Evolutionary conservation across 176 grass and related monocot species (phyloP).

Genomic region (Raddia guianensis): DNA sequence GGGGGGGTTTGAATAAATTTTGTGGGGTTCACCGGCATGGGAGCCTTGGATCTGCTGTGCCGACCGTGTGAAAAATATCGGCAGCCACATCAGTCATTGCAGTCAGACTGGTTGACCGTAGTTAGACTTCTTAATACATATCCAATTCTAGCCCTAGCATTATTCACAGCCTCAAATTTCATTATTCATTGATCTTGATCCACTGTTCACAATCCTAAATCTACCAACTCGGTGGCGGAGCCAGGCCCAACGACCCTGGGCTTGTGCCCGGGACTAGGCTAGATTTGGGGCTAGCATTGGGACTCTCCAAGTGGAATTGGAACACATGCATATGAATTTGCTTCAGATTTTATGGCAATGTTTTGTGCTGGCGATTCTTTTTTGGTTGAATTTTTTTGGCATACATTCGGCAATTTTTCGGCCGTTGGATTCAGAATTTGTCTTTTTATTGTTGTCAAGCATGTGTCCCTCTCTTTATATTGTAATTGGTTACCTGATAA

Average conservation of each 20-base stretch:
- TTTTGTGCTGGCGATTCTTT: not conserved
- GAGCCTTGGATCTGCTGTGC: not conserved
- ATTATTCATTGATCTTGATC: no score
- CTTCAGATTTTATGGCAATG: not conserved
- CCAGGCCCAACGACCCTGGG: no score
- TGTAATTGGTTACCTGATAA: not conserved
- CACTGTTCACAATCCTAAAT: no score
- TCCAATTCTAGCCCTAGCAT: no score
- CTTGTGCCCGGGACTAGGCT: no score
- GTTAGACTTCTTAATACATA: no score
- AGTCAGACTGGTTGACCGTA: not conserved
- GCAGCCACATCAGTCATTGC: not conserved
- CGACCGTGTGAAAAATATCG: not conserved
- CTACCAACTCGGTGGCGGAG: no score
- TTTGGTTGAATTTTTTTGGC: not conserved
- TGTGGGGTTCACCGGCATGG: not conserved
- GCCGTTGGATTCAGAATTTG: not conserved
- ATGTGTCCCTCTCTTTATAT: not conserved
- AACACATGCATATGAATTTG: not conserved
- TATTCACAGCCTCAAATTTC: no score
- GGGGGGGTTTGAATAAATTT: conserved; percentile 6
- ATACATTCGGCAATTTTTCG: not conserved
- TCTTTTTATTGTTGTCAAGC: not conserved
- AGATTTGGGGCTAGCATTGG: no score
- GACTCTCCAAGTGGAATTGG: not conserved